A percentile compares a stretch with the other conserved stretches of the same genome.
Conservation (phyloP, 805 yeast genomes). For the Isabelozyma gotoi region DNA sequence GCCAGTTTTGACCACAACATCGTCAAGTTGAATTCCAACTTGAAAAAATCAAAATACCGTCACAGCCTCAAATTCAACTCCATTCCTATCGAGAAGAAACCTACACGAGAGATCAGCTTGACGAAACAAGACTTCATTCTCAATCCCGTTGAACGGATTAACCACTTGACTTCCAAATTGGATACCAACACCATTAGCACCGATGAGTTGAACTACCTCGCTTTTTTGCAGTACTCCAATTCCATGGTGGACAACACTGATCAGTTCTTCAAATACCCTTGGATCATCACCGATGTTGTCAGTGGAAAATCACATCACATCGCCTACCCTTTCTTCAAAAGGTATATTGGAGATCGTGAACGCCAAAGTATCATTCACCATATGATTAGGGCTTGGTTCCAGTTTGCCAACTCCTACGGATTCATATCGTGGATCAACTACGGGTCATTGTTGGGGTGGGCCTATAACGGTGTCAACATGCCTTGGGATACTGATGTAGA, state of each 20-base stretch:
- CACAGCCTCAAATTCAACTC: constrained; percentile 10
- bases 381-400: constrained; percentile 37
- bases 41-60: constrained; percentile 5
- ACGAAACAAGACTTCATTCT: constrained; percentile 25
- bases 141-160: constrained; percentile 27
- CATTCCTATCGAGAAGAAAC: constrained; percentile 10
- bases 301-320: constrained; percentile 31
- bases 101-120: neutral
- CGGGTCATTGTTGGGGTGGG: constrained; percentile 31
- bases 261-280: constrained; percentile 38
- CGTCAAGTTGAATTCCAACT: neutral
- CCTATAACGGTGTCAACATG: constrained; percentile 29
- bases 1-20: neutral
- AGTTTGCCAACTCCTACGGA: constrained; percentile 30
- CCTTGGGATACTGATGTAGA: constrained; percentile 35
- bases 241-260: constrained; percentile 20
- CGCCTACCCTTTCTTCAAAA: constrained; percentile 36
- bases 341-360: constrained; percentile 34
- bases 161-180: constrained; percentile 18
- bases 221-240: constrained; percentile 28
- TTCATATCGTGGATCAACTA: constrained; percentile 28
- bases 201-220: constrained; percentile 22
- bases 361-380: constrained; percentile 37
- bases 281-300: constrained; percentile 36
- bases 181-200: constrained; percentile 9